Conservation (phyloP, 768 basidiomycete genomes). For the Boletus vermiculosoides region DNA sequence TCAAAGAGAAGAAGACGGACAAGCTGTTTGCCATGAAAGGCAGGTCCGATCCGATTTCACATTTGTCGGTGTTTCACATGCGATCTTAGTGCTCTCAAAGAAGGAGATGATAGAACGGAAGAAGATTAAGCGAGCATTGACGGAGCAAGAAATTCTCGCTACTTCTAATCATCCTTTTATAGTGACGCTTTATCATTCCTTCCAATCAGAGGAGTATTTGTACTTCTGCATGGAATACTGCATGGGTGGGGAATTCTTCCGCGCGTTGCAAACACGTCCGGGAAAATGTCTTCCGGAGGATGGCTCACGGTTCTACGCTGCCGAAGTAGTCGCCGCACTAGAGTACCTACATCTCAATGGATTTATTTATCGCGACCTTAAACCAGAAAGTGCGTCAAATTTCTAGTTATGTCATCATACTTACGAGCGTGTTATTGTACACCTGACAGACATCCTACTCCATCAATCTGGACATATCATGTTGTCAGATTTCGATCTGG, state of each 20-base stretch:
- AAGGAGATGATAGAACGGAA: slow-evolving; percentile 99
- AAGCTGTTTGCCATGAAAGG: slow-evolving; percentile 99
- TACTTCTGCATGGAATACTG: slow-evolving; percentile 99
- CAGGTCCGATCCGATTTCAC: slow-evolving; percentile 37
- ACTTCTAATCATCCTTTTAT: slow-evolving; percentile 99
- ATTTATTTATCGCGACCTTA: slow-evolving; percentile 98
- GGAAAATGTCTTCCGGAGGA: slow-evolving; percentile 98
- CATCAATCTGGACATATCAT: slow-evolving; percentile 99
- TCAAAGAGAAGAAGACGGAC: slow-evolving; percentile 94
- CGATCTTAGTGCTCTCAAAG: slow-evolving; percentile 85
- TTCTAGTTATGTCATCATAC: slow-evolving; percentile 10
- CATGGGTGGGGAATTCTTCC: slow-evolving; percentile 99
- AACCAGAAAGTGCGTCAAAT: slow-evolving; percentile 88
- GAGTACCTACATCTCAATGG: slow-evolving; percentile 99
- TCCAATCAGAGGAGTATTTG: slow-evolving; percentile 96
- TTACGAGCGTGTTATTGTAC: neutral
- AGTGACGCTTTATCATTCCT: slow-evolving; percentile 97
- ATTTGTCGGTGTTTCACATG: slow-evolving; percentile 8
- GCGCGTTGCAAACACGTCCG: slow-evolving; percentile 91
- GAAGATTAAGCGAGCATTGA: slow-evolving; percentile 98
- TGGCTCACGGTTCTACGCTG: slow-evolving; percentile 95
- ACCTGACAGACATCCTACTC: slow-evolving; percentile 80
- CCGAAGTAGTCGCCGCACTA: slow-evolving; percentile 95
- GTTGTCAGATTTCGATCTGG: slow-evolving; percentile 98
- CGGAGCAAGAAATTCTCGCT: slow-evolving; percentile 98